These are phyloP conservation scores for Ascochyta koolunga DNA, from an alignment of 2,329 filamentous ascomycete species.

Conservation along the genomic window DNA sequence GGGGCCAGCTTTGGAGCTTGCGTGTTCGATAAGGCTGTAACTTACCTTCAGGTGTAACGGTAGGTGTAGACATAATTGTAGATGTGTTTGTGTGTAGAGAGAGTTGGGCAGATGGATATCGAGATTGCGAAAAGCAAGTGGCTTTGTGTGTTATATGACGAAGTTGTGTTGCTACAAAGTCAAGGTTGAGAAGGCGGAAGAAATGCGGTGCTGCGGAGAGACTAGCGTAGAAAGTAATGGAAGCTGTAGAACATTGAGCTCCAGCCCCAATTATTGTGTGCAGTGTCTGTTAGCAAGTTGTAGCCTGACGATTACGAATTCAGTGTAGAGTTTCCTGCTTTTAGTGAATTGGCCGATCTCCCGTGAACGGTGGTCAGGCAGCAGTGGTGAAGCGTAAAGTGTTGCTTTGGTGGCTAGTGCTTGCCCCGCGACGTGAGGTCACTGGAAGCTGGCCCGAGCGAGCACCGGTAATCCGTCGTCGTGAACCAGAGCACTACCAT, in stretches of 20 bases:
- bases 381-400: background rate
- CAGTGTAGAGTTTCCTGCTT: constrained; percentile 1
- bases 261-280: constrained; percentile 25
- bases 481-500: constrained; percentile 29
- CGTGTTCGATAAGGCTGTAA: constrained; percentile 32
- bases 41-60: constrained; percentile 50
- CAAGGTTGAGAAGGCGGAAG: constrained; percentile 39
- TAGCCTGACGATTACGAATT: constrained; percentile 6
- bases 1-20: constrained; percentile 2
- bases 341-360: background rate
- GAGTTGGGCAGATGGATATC: background rate
- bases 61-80: constrained; percentile 33
- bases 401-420: constrained; percentile 16
- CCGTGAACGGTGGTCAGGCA: background rate
- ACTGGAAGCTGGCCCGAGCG: constrained; percentile 27
- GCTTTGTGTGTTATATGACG: constrained; percentile 19
- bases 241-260: constrained; percentile 42
- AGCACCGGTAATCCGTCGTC: constrained; percentile 9
- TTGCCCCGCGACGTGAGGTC: constrained; percentile 41
- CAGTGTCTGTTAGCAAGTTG: constrained; percentile 19
- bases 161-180: constrained; percentile 27
- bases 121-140: background rate
- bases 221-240: constrained; percentile 50
- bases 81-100: constrained; percentile 3
- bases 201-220: constrained; percentile 43